Conservation (phyloP, 1,284 basidiomycete species). For the Boletus smithii region DNA sequence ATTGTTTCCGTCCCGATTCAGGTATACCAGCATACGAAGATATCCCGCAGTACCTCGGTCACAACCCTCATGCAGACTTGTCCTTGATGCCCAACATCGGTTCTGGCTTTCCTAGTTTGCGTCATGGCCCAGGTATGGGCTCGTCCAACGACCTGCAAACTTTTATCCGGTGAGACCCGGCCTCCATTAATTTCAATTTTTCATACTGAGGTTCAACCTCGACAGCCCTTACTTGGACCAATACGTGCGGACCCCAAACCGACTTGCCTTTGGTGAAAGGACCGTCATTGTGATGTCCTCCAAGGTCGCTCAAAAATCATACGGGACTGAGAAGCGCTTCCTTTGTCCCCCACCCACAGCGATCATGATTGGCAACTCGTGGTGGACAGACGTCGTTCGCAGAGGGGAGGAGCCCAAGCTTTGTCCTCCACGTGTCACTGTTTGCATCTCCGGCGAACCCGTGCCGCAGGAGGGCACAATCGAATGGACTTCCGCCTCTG, state of each 20-base stretch:
- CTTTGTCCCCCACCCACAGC: constrained; percentile 95
- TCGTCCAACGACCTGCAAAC: constrained; percentile 69
- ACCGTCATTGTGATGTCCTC: constrained; percentile 95
- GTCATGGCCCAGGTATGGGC: constrained; percentile 55
- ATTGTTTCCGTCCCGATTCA: constrained; percentile 48
- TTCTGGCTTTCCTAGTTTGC: constrained; percentile 61
- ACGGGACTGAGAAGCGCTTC: constrained; percentile 96
- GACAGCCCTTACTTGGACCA: constrained; percentile 76
- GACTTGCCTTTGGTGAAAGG: constrained; percentile 87
- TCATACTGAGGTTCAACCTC: constrained; percentile 15
- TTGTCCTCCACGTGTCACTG: constrained; percentile 78
- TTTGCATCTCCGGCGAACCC: constrained; percentile 90
- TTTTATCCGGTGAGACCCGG: constrained; percentile 64
- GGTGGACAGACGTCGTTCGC: constrained; percentile 81
- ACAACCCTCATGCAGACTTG: constrained; percentile 52
- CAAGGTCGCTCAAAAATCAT: constrained; percentile 95
- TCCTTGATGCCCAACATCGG: constrained; percentile 58
- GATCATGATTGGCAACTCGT: constrained; percentile 90
- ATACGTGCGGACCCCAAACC: constrained; percentile 82
- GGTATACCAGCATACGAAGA: constrained; percentile 52
- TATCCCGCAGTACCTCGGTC: constrained; percentile 52
- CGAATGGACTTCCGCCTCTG: constrained; percentile 81
- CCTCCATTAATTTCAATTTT: constrained; percentile 8
- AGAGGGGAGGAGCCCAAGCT: constrained; percentile 71
- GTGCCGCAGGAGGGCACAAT: constrained; percentile 78